Evolutionary conservation across 2,329 filamentous ascomycete genomes (phyloP), one percentile per base, ranked within the genome.

Genomic region (Anthostomella pinea): DNA sequence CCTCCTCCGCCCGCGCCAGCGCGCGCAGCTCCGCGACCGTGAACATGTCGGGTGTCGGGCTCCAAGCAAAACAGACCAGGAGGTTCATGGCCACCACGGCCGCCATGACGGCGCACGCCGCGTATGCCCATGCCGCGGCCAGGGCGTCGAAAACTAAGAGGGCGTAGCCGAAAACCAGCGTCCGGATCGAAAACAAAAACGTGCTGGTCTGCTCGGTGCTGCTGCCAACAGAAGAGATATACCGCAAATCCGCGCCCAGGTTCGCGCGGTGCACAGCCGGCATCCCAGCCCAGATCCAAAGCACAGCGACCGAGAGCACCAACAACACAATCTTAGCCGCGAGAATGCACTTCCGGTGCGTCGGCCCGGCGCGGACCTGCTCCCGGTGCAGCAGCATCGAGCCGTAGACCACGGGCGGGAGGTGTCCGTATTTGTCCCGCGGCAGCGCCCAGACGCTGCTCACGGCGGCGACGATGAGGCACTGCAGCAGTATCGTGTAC

Each of bases 11-110:
- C 17, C 16, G n/a, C 17, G 13, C 17, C 30, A 32, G 6, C 5
- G 30, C 17, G 16, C 30, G 6, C 30, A 32, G 30, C 30, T 32
- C 30, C 17, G 5, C 17, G 18, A 32, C 15, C 30, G 30, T 14
- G 15, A 21, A 21, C 30, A 5, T 18, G 10, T 20, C 30, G n/a
- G n/a, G n/a, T n/a, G n/a, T n/a, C 30, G 30, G 30, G 16, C 15
- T 30, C 27, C 27, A 30, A 9, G 27, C 27, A 15, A 30, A 30
- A 15, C 27, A 30, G 11, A 16, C 14, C 5, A 5, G 11, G 27
- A 30, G 17, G 11, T 16, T 15, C 27, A 30, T 30, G 9, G 6
- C 27, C 27, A 15, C 15, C 14, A 16, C 27, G 27, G 4, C 14
- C 14, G 7, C 27, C 14, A 30, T 16, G n/a, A 30, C 27, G n/a